Conservation (phyloP, 2,329 filamentous ascomycete species). For the Ophiognomonia clavigignenti-juglandacearum region DNA sequence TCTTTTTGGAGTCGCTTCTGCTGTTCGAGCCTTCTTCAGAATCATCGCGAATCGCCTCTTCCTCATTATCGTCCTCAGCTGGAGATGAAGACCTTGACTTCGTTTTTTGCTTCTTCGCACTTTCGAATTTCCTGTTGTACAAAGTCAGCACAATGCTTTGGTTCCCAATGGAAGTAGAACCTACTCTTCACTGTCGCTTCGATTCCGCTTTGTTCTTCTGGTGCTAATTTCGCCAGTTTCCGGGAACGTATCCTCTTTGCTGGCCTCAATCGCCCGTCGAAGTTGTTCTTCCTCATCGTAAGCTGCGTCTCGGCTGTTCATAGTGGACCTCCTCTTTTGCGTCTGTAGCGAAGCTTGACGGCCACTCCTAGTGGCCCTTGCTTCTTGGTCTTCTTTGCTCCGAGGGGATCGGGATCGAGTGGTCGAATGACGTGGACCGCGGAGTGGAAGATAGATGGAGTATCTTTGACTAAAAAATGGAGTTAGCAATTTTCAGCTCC, state of each 20-base stretch:
- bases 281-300: slow-evolving; percentile 94
- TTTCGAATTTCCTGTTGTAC: slow-evolving; percentile 59
- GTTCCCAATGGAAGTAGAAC: slow-evolving; percentile 31
- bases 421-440: slow-evolving; percentile 44
- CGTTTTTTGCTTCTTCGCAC: slow-evolving; percentile 78
- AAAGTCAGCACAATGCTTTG: slow-evolving; percentile 16
- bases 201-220: slow-evolving; percentile 72
- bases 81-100: slow-evolving; percentile 68
- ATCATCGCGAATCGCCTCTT: slow-evolving; percentile 49
- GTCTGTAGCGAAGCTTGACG: slow-evolving; percentile 49
- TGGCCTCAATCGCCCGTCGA: slow-evolving; percentile 87
- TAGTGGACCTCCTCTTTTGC: slow-evolving; percentile 85
- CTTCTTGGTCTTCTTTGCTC: slow-evolving; percentile 37
- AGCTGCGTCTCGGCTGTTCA: slow-evolving; percentile 93
- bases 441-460: slow-evolving; percentile 60
- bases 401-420: slow-evolving; percentile 57
- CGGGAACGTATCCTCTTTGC: slow-evolving; percentile 70
- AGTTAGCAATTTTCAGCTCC: slow-evolving; percentile 30
- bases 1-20: slow-evolving; percentile 54
- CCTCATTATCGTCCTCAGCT: slow-evolving; percentile 39
- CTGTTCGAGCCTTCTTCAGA: slow-evolving; percentile 64
- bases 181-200: slow-evolving; percentile 93
- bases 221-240: slow-evolving; percentile 48
- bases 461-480: slow-evolving; percentile 53
- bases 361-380: slow-evolving; percentile 39